Percentiles rank a stretch among this genome's conserved stretches.
Conservation (phyloP, 768 basidiomycete genomes). For the Lentinula sp. region DNA sequence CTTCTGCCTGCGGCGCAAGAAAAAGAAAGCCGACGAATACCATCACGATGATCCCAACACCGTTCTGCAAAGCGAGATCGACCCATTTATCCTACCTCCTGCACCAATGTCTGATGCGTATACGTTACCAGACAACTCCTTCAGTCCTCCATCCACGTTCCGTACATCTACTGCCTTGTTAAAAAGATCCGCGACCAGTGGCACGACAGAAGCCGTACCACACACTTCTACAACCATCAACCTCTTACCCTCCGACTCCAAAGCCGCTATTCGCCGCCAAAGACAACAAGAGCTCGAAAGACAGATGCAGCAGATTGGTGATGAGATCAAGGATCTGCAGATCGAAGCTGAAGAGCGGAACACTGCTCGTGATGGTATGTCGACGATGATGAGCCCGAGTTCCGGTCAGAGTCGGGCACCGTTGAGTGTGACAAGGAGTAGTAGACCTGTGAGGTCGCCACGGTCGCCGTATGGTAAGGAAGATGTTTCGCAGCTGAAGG, state of each 20-base stretch:
- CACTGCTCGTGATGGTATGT: neutral
- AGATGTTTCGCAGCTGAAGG: neutral
- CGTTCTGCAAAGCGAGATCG: neutral
- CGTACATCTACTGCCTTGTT: neutral
- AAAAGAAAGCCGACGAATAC: neutral
- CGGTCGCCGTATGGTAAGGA: neutral
- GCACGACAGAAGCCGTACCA: neutral
- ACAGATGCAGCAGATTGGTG: constrained; percentile 1
- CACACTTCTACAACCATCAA: neutral
- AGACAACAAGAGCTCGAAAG: constrained; percentile 5
- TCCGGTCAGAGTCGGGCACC: neutral
- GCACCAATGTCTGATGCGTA: neutral
- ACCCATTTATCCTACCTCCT: neutral
- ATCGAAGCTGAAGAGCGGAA: neutral
- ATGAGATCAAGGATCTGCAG: constrained; percentile 1
- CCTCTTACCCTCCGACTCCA: neutral
- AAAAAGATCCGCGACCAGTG: neutral
- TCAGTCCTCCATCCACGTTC: neutral
- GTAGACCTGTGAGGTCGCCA: neutral
- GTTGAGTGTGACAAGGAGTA: neutral
- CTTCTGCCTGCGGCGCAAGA: neutral
- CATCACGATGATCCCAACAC: neutral
- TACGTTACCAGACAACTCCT: neutral
- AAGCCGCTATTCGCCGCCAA: neutral
- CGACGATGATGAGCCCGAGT: neutral